These are phyloP conservation scores for Madurella mycetomatis DNA, from an alignment of 2,329 filamentous ascomycete species.

Conservation along the genomic window DNA sequence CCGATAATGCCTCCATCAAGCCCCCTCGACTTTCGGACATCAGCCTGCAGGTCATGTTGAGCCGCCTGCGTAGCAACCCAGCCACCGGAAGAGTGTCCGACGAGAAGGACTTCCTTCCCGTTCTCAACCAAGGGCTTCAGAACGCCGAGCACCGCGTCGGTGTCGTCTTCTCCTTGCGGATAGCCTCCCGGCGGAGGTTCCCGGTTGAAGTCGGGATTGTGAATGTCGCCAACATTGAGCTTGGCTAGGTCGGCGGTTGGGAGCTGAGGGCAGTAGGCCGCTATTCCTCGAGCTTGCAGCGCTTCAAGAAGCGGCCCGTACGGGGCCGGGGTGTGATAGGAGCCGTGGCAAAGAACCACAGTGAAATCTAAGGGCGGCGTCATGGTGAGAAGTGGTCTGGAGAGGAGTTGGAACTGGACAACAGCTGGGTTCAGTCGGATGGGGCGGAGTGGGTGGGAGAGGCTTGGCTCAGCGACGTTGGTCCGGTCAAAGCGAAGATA, in stretches of 20 bases:
- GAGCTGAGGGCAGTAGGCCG: constrained; percentile 2
- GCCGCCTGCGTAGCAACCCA: constrained; percentile 6
- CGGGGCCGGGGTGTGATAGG: constrained; percentile 1
- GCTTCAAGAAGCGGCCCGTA: constrained; percentile 3
- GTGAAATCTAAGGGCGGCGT: background rate
- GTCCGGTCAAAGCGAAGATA: no score
- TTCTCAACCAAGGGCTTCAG: constrained; percentile 1
- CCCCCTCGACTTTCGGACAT: background rate
- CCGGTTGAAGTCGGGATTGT: background rate
- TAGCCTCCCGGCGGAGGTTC: background rate
- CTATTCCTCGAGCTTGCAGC: background rate
- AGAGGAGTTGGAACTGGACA: no score
- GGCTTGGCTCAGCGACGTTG: no score
- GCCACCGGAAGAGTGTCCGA: constrained; percentile 8
- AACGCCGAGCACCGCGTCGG: background rate
- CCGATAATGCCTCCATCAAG: constrained; percentile 4
- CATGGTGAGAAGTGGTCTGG: background rate
- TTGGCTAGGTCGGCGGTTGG: constrained; percentile 1
- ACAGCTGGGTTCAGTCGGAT: no score
- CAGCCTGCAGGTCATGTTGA: constrained; percentile 1
- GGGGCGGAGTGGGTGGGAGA: no score
- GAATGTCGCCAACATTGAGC: constrained; percentile 3
- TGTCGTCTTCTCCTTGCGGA: constrained; percentile 3
- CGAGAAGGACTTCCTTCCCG: constrained; percentile 4
- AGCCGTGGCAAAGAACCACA: constrained; percentile 4